Evolutionary conservation across 257 asterid species (phyloP), one percentile per base, ranked within the genome.

Genomic region (Ilex asprella): DNA sequence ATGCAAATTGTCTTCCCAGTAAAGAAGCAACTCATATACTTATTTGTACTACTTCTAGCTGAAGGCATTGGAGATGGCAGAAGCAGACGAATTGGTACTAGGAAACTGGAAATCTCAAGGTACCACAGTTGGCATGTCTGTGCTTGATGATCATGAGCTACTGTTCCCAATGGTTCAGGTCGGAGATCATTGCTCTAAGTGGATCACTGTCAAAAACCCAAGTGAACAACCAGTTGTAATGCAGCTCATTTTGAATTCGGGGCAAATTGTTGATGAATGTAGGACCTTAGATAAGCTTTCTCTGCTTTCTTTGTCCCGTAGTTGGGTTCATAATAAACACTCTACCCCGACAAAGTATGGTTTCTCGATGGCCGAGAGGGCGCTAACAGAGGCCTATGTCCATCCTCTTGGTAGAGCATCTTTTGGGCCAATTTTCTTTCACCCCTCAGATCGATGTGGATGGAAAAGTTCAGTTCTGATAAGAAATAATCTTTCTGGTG

Each of bases 21-120:
- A 21, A 21, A 21, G 27, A 21, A 21, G 41, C 41, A 35, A 49
- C 57, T 59, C 66, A 63, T 66, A 62, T 59, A 1, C 62, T 62
- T 60, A 39, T 64, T 59, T 47, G 31, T 59, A 39, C 67, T 63
- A 39, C 67, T 63, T 31, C 61, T 75, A 59, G 64, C 31, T 77
- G 84, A 67, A 84, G 97, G 94, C 61, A 53, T 44, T 63, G 59
- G 74, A 78, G 68, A 55, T 77, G 67, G 69, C 79, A 64, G 81
- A 77, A 71, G 86, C 88, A 47, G 89, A 82, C 47, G 94, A 86
- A 62, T 35, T 74, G 60, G 82, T 85, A 12, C 76, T 80, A 51
- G 70, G 56, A 66, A 92, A 80, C 82, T 89, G 99, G 97, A 92
- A 83, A 78, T 85, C 94, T 70, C 99, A 86, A 56, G 93, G 86